Evolutionary conservation across 148 eudicot species (phyloP), one percentile per base, ranked within the genome.

Genomic region (Camellia lanceoleosa): DNA sequence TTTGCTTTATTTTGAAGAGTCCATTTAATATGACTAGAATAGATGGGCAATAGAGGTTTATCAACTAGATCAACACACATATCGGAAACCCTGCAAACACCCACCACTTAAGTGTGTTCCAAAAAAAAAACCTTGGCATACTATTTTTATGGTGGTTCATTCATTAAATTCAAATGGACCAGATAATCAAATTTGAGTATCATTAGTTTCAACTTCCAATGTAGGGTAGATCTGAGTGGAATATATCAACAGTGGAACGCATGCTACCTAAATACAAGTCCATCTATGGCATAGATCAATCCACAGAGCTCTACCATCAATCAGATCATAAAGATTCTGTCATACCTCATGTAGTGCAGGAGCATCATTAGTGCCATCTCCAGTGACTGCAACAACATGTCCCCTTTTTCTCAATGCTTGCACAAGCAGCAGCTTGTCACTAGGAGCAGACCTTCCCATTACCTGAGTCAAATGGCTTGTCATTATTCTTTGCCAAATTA

Each of bases 311-410:
- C 46, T 75, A 70, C 42, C n/a, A 55, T 64, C 46, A 18, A 66
- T 52, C 44, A 30, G 16, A 38, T 58, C 16, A 66, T 41, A 7
- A 52, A 62, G 60, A 80, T 13, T 54, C 18, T 55, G 69, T 44
- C 82, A 82, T 68, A 95, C 98, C 97, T 96, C 99, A 68, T 93
- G 93, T 65, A 96, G 84, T 67, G 99, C 99, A 80, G 99, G 99
- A 80, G 98, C 99, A 86, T 96, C 99, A 86, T 96, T 96, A 80
- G 97, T 93, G 41, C 99, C 98, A 88, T 96, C 98, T 80, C 99
- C 99, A 64, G 99, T 96, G 47, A 96, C 99, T 73, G 98, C 99
- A 83, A 96, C 98, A 81, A 96, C 97, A 84, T 96, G 97, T 47
- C 95, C 98, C 30, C 43, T 85, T 87, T 88, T 93, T 86, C 94